Evolutionary conservation across 345 rosid species (phyloP).

Genomic region (Brassica rapa): DNA sequence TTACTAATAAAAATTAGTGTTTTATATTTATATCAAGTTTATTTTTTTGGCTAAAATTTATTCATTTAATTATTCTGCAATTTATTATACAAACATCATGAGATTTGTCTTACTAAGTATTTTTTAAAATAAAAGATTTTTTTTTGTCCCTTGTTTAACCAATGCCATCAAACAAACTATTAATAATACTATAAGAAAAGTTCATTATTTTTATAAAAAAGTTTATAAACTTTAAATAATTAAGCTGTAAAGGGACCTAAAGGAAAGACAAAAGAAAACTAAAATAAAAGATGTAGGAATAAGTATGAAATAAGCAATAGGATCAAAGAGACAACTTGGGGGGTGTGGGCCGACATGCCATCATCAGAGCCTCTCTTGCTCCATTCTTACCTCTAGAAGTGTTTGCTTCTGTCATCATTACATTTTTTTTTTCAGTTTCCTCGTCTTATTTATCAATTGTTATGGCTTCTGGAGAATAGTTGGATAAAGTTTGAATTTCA

Average conservation of each 20-base stretch:
- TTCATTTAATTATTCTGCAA: background rate
- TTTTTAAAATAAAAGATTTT: background rate
- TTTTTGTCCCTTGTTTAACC: conserved; percentile 13
- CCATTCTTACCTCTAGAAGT: conserved; percentile 37
- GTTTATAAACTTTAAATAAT: background rate
- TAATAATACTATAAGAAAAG: background rate
- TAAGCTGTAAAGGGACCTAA: conserved; percentile 20
- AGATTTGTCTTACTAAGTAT: background rate
- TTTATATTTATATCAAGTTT: background rate
- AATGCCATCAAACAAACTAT: background rate
- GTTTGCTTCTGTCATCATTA: conserved; percentile 38
- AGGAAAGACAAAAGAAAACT: conserved; percentile 25
- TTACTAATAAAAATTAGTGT: background rate
- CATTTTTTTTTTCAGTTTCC: conserved; percentile 3
- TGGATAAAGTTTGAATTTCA: background rate
- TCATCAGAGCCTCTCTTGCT: conserved; percentile 42
- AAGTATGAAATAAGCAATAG: conserved; percentile 42
- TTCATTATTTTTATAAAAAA: background rate
- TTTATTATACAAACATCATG: background rate
- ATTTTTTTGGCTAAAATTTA: background rate
- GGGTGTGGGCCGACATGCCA: conserved; percentile 43
- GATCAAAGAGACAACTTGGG: conserved; percentile 41
- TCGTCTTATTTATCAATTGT: conserved; percentile 14
- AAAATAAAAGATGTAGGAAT: conserved; percentile 2
- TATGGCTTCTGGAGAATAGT: conserved; percentile 1